phyloP scores from a whole-genome alignment of 2,329 filamentous ascomycete genomes.

The Dryadomyces quercivorus region DNA sequence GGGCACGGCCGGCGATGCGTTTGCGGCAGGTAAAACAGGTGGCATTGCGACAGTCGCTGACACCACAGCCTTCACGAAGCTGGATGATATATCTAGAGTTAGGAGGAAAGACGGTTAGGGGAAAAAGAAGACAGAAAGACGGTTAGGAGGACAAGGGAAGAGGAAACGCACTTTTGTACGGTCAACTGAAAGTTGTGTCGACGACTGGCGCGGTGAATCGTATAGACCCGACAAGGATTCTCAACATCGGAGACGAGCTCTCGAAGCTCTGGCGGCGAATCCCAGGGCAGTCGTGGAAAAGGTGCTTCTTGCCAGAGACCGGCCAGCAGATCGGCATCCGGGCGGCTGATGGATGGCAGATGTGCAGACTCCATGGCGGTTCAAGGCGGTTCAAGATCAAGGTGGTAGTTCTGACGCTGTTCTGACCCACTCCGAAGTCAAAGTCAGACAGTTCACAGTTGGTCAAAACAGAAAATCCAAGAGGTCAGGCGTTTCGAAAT shows the following conservation, averaged over 20 bases:
- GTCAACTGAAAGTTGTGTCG: slow-evolving; percentile 54
- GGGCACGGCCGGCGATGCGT: slow-evolving; percentile 51
- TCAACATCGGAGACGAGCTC: slow-evolving; percentile 45
- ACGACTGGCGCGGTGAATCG: slow-evolving; percentile 46
- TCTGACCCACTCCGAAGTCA: too few species aligned
- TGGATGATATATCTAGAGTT: slow-evolving; percentile 61
- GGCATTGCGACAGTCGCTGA: slow-evolving; percentile 54
- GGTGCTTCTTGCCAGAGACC: slow-evolving; percentile 50
- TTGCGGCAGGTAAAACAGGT: slow-evolving; percentile 73
- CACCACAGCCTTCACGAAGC: slow-evolving; percentile 69
- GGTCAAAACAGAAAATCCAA: too few species aligned
- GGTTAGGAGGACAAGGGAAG: background rate
- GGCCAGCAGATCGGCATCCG: slow-evolving; percentile 36
- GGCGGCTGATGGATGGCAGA: background rate
- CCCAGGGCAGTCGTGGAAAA: slow-evolving; percentile 45
- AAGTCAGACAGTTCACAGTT: too few species aligned
- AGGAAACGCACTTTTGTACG: slow-evolving; percentile 45
- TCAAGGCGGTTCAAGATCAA: slow-evolving; percentile 22
- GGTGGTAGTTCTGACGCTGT: background rate
- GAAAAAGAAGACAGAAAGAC: slow-evolving; percentile 6
- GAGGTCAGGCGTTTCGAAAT: background rate
- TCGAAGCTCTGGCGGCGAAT: slow-evolving; percentile 46
- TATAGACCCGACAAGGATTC: slow-evolving; percentile 48
- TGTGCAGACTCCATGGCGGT: slow-evolving; percentile 31
- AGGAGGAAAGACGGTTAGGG: background rate